Base-by-base conservation (phyloP, 2,329 filamentous ascomycete genomes). In the Fusarium torulosum region DNA sequence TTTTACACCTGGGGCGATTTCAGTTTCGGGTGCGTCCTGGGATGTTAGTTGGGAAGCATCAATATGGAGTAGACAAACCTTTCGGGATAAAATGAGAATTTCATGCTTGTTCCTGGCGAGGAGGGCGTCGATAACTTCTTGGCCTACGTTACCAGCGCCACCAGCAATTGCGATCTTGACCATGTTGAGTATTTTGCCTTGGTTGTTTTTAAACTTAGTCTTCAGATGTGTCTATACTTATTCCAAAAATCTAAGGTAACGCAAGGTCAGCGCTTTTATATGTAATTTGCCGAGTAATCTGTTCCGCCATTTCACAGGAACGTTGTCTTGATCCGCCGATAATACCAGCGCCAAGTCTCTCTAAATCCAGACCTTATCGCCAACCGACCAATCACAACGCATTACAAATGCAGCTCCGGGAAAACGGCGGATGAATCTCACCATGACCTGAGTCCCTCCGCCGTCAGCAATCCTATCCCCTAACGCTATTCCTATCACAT, bases 101-200 rank as follows among this genome's bases (percentile, higher is more conserved):
- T 86, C 77, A 57, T 89, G 86, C 53, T 82, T 86, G 11, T 79
- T 78, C 5, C 78, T 77, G 4, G 80, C 80, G 4, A 85, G 69
- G 0, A 88, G 77, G 5, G 75, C 79, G 58, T 87, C 84, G 21
- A 88, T 75, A 11, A 88, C 71, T 70, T 87, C 85, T 41, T 76
- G 79, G 3, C 82, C 83, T 45, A 89, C 81, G 55, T 85, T 62
- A 15, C 71, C 66, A 3, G 70, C 58, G 33, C 71, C 71, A 29
- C 71, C 71, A 5, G 69, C 66, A 13, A 72, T 49, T 33, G 63
- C 70, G n/a, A 72, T 64, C 11, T 70, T 73, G 37, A 72, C 71
- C 71, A 72, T 72, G 4, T 53, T 69, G 47, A 40, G 10, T 14
- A 38, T 49, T 11, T 7, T 2, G 10, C 2, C 14, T 4, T 25